Base-by-base conservation (phyloP, 179 eudicot species). In the Silene coronaria region DNA sequence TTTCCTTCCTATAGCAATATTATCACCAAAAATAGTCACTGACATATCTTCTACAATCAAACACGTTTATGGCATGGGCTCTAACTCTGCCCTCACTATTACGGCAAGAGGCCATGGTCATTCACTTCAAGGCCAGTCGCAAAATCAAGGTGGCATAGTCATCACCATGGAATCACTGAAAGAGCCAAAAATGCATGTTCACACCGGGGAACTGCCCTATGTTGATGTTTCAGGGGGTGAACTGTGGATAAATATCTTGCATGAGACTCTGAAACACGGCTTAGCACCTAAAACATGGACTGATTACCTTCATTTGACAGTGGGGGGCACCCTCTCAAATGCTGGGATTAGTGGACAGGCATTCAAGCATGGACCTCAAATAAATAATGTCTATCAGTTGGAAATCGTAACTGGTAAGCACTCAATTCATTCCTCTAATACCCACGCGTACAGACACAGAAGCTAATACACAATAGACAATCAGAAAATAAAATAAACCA, bases 31-130 rank as follows among this genome's bases (percentile, higher is more conserved):
- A 72, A 85, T 89, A n/a, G 89, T 88, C 55, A 84, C 93, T 5
- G 99, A 95, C 77, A 86, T 95, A 17, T 85, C 97, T 71, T 72
- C 83, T 6, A 88, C 86, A 2, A 73, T 95, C 70, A 84, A 61
- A 79, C 89, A 92, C 73, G 76, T 95, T 61, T 88, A 86, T 83
- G 81, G 84, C 77, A 77, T 87, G 90, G 99, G 97, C 59, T 81
- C 87, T 11, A 36, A 76, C 71, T 85, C 97, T 6, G 86, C 84
- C 74, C 90, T 93, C 79, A 91, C 93, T 3, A 77, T 95, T 46
- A 97, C 96, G 6, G 97, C 97, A 14, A 82, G 99, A 84, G 99
- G 99, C 79, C 90, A 83, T 14, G 99, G 96, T 60, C 99, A 95
- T 86, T 95, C 99, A 0, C 83, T 89, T 53, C 89, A 86, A 59